phyloP scores from a whole-genome alignment of 2,329 filamentous ascomycete genomes.

The Fusarium nanum region DNA sequence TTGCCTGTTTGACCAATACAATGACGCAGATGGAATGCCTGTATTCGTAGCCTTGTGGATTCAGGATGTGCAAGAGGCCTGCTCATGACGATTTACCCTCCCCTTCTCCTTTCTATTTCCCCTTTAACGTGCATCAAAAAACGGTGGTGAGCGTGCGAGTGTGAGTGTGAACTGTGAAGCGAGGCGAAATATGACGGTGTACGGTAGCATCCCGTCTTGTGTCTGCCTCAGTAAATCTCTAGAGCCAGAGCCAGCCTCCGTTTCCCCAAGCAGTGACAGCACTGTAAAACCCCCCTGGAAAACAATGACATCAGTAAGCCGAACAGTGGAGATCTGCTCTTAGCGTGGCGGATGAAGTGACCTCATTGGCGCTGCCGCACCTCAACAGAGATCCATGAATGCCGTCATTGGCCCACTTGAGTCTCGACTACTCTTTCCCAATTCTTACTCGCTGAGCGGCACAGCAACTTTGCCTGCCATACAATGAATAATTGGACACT shows the following conservation, averaged over 20 bases:
- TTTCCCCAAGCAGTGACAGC: neutral
- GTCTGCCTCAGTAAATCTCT: neutral
- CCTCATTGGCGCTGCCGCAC: constrained; percentile 40
- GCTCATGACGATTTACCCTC: constrained; percentile 24
- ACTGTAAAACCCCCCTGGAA: constrained; percentile 1
- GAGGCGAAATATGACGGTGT: constrained; percentile 39
- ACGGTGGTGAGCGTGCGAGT: neutral
- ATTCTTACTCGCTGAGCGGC: constrained; percentile 27
- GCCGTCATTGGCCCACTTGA: constrained; percentile 44
- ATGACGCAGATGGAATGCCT: constrained; percentile 40
- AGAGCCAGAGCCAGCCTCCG: constrained; percentile 2
- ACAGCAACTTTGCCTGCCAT: constrained; percentile 10
- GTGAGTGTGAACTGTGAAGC: constrained; percentile 4
- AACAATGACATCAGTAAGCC: constrained; percentile 42
- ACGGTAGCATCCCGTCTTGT: constrained; percentile 17
- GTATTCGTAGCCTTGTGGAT: constrained; percentile 31
- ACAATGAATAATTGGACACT: constrained; percentile 16
- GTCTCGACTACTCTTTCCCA: constrained; percentile 10
- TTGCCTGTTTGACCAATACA: constrained; percentile 24
- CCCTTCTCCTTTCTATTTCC: neutral
- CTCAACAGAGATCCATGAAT: constrained; percentile 16
- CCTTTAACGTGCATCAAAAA: constrained; percentile 16
- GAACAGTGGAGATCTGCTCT: neutral
- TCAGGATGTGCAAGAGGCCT: constrained; percentile 14
- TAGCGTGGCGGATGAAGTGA: constrained; percentile 37